Evolutionary conservation across 148 eudicot genomes (phyloP), one percentile per base, ranked within the genome.

Genomic region (Heliamphora exappendiculata): DNA sequence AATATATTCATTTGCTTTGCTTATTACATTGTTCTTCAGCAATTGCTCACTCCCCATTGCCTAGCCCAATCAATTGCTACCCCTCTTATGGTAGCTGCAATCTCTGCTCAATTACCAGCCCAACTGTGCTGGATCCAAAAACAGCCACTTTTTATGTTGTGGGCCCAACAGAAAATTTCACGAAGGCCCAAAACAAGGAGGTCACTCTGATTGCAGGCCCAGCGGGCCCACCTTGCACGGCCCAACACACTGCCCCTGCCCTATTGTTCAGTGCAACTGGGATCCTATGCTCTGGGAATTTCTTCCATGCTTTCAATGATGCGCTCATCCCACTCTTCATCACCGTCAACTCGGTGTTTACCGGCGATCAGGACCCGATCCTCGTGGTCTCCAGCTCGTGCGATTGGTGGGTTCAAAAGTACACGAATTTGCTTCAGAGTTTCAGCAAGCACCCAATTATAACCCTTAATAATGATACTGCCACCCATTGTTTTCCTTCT

Each of bases 231-330:
- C 64, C 77, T 8, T 90, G 94, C 62, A 64, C 59, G 29, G 57
- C 82, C 37, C 75, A 81, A 44, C 94, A 90, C 75, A 45, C 79
- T 0, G 70, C 81, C 26, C 89, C 89, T 12, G 89, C 94, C n/a
- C 24, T 90, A 19, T 86, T 85, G 10, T 90, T 90, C 37, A 87
- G 89, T 67, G 84, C 76, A 0, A 76, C 88, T 4, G 90, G 88
- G 22, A 0, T 11, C 34, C 28, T 60, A 60, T 88, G 81, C 75
- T 84, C 92, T 0, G 85, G 89, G 14, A 90, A 87, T 60, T 88
- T 85, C 64, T 90, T 88, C 81, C 94, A 88, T 72, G 94, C 84
- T 6, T 88, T 90, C 39, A 85, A 79, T 28, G 94, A 90, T 22
- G 90, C 83, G 0, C 78, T 90, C 33, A 85, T 90, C 78, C 92